These are phyloP conservation scores for Alternaria viburni DNA, from an alignment of 2,329 filamentous ascomycete genomes.

Conservation along the genomic window DNA sequence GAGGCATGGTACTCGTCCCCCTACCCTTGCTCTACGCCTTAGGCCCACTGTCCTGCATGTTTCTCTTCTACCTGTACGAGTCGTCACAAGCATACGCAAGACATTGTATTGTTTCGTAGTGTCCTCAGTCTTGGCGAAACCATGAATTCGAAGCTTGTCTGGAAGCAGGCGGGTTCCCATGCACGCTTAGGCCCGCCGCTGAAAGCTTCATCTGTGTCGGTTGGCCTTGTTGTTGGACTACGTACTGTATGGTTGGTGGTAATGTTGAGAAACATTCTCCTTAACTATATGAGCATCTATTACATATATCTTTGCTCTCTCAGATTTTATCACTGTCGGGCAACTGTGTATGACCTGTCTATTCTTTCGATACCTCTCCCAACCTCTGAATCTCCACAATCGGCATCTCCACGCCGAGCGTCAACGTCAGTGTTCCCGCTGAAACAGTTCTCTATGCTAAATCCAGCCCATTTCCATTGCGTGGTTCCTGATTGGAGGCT, in stretches of 20 bases:
- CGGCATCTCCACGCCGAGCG: neutral
- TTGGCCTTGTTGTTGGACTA: neutral
- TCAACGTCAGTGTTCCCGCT: neutral
- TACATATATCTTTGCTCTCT: neutral
- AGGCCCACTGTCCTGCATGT: neutral
- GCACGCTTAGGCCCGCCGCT: neutral
- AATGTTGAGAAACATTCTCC: neutral
- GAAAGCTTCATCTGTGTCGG: neutral
- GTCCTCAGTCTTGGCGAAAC: conserved; percentile 6
- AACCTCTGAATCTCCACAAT: neutral
- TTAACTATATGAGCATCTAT: neutral
- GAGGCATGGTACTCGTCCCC: neutral
- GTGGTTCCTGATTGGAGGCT: neutral
- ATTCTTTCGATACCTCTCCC: neutral
- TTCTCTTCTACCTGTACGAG: neutral
- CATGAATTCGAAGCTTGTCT: neutral
- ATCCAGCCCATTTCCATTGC: neutral
- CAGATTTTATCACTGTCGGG: neutral
- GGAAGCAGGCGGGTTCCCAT: neutral
- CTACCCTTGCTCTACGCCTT: neutral
- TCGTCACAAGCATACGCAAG: conserved; percentile 22
- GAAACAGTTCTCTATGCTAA: neutral
- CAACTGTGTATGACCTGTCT: neutral
- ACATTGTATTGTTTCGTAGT: conserved; percentile 1
- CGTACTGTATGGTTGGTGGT: neutral